These are phyloP conservation scores for Chlorella sp. DNA, from an alignment of 139 green algal genomes.

Conservation along the genomic window DNA sequence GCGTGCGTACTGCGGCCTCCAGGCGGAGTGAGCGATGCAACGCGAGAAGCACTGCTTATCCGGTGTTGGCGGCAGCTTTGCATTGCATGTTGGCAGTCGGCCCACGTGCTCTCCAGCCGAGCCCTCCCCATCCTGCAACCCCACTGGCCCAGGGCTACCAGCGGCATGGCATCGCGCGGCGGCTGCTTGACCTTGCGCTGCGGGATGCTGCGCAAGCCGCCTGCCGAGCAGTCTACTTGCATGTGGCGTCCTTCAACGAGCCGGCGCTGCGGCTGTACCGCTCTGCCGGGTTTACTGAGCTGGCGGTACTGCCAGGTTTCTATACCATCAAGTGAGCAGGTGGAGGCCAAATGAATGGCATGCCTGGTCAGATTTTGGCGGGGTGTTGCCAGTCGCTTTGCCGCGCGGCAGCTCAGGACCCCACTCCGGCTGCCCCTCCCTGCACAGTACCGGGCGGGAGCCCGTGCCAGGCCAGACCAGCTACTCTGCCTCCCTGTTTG, in stretches of 20 bases:
- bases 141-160: not conserved
- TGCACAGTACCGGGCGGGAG: conserved; percentile 10
- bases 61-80: too few species aligned
- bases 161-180: conserved; percentile 9
- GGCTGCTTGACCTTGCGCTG: not conserved
- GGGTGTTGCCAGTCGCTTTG: not conserved
- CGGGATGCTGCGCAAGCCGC: not conserved
- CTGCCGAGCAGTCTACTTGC: conserved; percentile 25
- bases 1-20: not conserved
- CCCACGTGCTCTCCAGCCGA: too few species aligned
- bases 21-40: not conserved
- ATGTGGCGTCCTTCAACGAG: conserved; percentile 23
- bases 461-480: not conserved
- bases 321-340: conserved; percentile 15
- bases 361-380: not conserved
- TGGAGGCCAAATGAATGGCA: not conserved
- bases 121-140: too few species aligned
- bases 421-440: too few species aligned
- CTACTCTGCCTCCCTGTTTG: conserved; percentile 24
- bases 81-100: too few species aligned
- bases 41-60: too few species aligned
- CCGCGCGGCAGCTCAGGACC: not conserved
- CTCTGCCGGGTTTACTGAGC: conserved; percentile 2
- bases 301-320: conserved; percentile 20
- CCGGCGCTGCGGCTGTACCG: conserved; percentile 14